These are phyloP conservation scores for Aristolochia fimbriata DNA, from an alignment of 164 flowering plant species.

Conservation along the genomic window DNA sequence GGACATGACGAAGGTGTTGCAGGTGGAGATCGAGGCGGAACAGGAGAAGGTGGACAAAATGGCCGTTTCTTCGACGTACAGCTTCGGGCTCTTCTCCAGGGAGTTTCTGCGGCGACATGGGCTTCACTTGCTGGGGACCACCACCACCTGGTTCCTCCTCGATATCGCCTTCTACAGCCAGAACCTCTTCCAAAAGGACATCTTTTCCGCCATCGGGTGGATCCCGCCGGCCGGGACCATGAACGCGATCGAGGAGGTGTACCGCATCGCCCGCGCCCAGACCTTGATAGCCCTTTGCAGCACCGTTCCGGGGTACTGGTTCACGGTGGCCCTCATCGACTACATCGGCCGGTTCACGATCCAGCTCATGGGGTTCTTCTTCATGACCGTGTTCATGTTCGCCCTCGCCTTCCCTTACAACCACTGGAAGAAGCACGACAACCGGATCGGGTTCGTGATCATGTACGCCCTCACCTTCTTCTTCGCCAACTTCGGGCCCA, in stretches of 20 bases:
- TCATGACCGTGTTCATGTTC: conserved; percentile 14
- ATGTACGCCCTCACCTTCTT: conserved; percentile 12
- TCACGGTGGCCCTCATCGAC: conserved; percentile 13
- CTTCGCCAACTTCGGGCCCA: conserved; percentile 12
- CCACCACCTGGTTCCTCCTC: conserved; percentile 10
- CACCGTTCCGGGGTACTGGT: conserved; percentile 15
- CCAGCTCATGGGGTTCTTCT: conserved; percentile 11
- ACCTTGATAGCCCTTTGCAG: conserved; percentile 14
- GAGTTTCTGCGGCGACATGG: conserved; percentile 12
- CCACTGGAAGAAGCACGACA: conserved; percentile 6
- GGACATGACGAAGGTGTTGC: conserved; percentile 10
- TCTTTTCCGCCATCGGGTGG: conserved; percentile 14
- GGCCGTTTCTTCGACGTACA: neutral
- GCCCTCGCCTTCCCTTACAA: conserved; percentile 8
- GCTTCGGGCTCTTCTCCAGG: conserved; percentile 5
- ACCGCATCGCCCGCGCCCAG: conserved; percentile 7
- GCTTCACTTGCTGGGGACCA: conserved; percentile 9
- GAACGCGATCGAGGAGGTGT: conserved; percentile 12
- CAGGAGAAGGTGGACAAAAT: neutral
- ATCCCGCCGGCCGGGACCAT: conserved; percentile 8
- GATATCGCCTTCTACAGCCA: conserved; percentile 15
- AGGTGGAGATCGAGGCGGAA: conserved; percentile 6
- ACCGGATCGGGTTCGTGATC: conserved; percentile 10
- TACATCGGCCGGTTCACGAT: conserved; percentile 9
- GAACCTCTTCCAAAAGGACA: conserved; percentile 15